Percentiles rank a stretch among this genome's conserved stretches.
Evolutionary conservation across 1,139 yeast species (phyloP).

Genomic region (Kodamaea fungicola): DNA sequence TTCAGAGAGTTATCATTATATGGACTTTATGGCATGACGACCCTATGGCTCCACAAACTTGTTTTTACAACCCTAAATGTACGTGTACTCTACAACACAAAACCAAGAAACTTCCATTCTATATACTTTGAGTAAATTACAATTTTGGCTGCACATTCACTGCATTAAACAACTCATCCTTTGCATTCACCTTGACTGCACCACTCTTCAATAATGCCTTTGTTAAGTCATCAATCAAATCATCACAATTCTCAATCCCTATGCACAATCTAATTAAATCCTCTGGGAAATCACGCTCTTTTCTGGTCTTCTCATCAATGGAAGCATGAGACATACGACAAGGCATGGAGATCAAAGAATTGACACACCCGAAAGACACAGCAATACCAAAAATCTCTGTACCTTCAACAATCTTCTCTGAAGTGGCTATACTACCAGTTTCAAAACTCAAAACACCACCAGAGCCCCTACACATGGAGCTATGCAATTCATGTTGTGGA

Average conservation of each 20-base stretch:
- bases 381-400: conserved; percentile 83
- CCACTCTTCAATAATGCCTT: conserved; percentile 68
- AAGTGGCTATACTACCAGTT: conserved; percentile 67
- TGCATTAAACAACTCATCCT: conserved; percentile 43
- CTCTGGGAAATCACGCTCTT: conserved; percentile 87
- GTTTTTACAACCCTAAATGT: no score
- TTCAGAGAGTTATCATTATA: no score
- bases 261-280: conserved; percentile 85
- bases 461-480: conserved; percentile 73
- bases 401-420: conserved; percentile 72
- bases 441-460: conserved; percentile 90
- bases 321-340: conserved; percentile 97
- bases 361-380: conserved; percentile 92
- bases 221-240: conserved; percentile 68
- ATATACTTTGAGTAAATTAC: conserved; percentile 10
- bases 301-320: conserved; percentile 80
- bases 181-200: conserved; percentile 44
- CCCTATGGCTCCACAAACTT: no score
- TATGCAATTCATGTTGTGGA: conserved; percentile 78
- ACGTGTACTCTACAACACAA: no score
- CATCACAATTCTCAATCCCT: conserved; percentile 73
- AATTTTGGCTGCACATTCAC: conserved; percentile 42
- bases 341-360: conserved; percentile 87
- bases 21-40: no score
- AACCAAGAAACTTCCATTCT: no score